Base-by-base conservation (phyloP, 768 basidiomycete genomes). In the Hypsizygus marmoreus region DNA sequence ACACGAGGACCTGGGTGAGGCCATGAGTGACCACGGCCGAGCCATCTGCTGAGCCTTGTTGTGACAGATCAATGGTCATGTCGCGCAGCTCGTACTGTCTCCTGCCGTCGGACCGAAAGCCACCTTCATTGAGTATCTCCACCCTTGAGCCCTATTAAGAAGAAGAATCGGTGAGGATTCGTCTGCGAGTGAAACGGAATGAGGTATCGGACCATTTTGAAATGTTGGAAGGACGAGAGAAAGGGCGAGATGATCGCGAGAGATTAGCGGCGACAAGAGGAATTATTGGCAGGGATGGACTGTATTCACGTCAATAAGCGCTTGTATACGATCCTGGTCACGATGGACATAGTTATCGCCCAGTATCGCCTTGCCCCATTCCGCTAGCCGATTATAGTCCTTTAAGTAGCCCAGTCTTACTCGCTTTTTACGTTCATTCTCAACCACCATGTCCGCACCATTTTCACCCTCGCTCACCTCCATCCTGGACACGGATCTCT, bases 41-140 rank as follows among this genome's bases (percentile, higher is more conserved):
- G 25, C 95, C 95, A 56, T 98, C 94, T 29, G 94, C 88, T 30
- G 76, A 71, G 36, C 84, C 83, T 56, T 84, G 81, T 32, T 84
- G 78, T 4, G 84, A 75, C 37, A 97, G 81, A 60, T 88, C 81
- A 65, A 97, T 88, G 37, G 74, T 70, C 49, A 95, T 78, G 49
- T 85, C 82, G 40, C 95, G 84, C 24, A 98, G 74, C 63, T 97
- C 95, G 67, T 86, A 91, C 48, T 95, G 94, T n/a, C 87, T 76
- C 35, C 95, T 80, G 34, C 91, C 91, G 65, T 98, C 95, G 20
- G 92, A 92, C 50, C 95, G 89, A 58, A 89, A 90, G 34, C 86
- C 88, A 30, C 85, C 90, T 37, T 88, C 84, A 62, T 91, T 91
- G 49, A 92, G 77, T 19, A 91, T 84, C 63, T 92, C 91, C 33